Percentiles rank a stretch among this genome's conserved stretches.
Conservation (phyloP, 1,139 yeast species). For the Diutina sp. region DNA sequence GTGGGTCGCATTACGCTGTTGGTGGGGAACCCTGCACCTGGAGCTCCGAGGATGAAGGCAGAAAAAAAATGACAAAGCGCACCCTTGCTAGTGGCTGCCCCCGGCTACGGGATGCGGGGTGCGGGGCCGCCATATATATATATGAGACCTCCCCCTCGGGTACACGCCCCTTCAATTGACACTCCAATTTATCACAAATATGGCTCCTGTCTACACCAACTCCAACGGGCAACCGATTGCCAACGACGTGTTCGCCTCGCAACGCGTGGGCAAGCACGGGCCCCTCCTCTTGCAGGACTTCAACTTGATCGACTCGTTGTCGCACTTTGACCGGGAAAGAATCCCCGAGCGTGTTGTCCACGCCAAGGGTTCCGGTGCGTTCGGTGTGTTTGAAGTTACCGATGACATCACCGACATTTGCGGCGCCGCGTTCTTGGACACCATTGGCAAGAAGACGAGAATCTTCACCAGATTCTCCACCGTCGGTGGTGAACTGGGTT, state of each 20-base stretch:
- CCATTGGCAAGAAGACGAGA: slow-evolving; percentile 66
- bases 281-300: slow-evolving; percentile 63
- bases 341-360: slow-evolving; percentile 86
- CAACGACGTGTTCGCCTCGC: slow-evolving; percentile 52
- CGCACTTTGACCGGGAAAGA: slow-evolving; percentile 81
- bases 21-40: slow-evolving; percentile 1
- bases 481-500: slow-evolving; percentile 80
- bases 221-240: slow-evolving; percentile 65
- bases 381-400: slow-evolving; percentile 68
- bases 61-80: background rate
- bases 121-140: background rate
- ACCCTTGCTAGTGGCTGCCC: background rate
- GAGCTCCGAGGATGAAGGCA: background rate
- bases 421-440: slow-evolving; percentile 56
- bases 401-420: slow-evolving; percentile 65
- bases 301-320: slow-evolving; percentile 62
- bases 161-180: background rate
- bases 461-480: slow-evolving; percentile 73
- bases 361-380: slow-evolving; percentile 85
- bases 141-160: background rate
- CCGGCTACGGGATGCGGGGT: background rate
- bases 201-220: slow-evolving; percentile 42
- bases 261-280: slow-evolving; percentile 58
- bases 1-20: background rate
- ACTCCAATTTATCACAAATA: background rate